These are phyloP conservation scores for Exophiala sp. DNA, from an alignment of 2,329 filamentous ascomycete genomes.

Conservation along the genomic window DNA sequence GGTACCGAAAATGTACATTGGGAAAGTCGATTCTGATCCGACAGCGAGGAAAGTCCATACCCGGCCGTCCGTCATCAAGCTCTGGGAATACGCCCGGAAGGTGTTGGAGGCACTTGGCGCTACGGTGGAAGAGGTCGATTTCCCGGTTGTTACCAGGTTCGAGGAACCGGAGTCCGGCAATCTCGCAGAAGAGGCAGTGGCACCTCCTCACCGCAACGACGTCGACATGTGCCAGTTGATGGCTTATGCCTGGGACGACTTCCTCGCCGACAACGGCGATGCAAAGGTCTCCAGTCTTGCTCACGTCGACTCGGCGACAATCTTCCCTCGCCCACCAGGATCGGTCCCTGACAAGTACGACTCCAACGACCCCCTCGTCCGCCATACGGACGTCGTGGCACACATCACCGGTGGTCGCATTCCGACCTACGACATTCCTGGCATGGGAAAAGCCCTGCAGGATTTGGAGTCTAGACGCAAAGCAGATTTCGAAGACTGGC, in stretches of 20 bases:
- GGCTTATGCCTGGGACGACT: constrained; percentile 50
- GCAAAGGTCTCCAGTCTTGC: constrained; percentile 36
- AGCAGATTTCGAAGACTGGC: constrained; percentile 49
- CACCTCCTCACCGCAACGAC: constrained; percentile 7
- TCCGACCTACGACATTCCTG: constrained; percentile 42
- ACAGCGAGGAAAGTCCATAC: constrained; percentile 10
- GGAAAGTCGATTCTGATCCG: constrained; percentile 8
- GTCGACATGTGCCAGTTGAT: constrained; percentile 40
- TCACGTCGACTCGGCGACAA: constrained; percentile 42
- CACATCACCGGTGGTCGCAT: constrained; percentile 25
- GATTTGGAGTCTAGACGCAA: constrained; percentile 30
- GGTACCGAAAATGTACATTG: constrained; percentile 30
- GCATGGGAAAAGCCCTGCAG: constrained; percentile 40
- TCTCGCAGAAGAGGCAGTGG: constrained; percentile 32
- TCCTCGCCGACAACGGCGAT: constrained; percentile 41
- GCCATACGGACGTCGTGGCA: constrained; percentile 11
- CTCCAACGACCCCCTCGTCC: constrained; percentile 35
- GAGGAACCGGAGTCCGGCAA: neutral
- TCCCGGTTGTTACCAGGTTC: constrained; percentile 19
- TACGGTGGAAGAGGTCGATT: constrained; percentile 19
- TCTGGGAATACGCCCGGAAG: constrained; percentile 18
- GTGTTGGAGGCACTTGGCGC: constrained; percentile 22
- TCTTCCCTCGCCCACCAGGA: constrained; percentile 34
- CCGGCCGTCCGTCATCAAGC: constrained; percentile 16
- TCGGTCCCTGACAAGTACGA: constrained; percentile 31